These are phyloP conservation scores for Colletotrichum cordylinicola DNA, from an alignment of 2,329 filamentous ascomycete species.

Conservation along the genomic window DNA sequence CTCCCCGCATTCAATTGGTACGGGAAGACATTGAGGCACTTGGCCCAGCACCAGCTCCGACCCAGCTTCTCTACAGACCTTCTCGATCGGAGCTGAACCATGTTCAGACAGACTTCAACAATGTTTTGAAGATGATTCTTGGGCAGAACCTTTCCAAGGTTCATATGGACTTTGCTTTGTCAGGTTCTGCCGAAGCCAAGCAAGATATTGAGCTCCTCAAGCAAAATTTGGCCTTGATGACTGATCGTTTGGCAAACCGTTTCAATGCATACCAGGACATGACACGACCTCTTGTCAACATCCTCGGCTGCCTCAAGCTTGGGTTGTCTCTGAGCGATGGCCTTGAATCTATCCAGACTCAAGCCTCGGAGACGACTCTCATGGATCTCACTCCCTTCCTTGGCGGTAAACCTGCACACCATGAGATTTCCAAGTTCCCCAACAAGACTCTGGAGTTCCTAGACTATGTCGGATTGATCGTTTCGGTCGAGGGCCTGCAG, in stretches of 20 bases:
- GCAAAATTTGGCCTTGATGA: constrained; percentile 70
- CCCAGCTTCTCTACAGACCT: constrained; percentile 75
- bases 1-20: constrained; percentile 68
- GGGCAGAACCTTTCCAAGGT: constrained; percentile 48
- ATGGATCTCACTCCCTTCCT: constrained; percentile 61
- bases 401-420: constrained; percentile 40
- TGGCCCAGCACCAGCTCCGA: constrained; percentile 69
- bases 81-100: constrained; percentile 68
- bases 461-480: constrained; percentile 48
- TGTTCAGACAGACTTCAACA: constrained; percentile 84
- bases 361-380: constrained; percentile 30
- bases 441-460: constrained; percentile 55
- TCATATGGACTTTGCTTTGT: constrained; percentile 37
- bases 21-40: constrained; percentile 67
- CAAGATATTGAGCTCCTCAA: constrained; percentile 57
- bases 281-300: constrained; percentile 76
- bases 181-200: constrained; percentile 33
- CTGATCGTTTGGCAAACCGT: constrained; percentile 69
- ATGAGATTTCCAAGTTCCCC: constrained; percentile 23
- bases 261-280: constrained; percentile 88
- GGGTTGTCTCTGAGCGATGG: constrained; percentile 71
- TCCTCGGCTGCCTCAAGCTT: constrained; percentile 79
- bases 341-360: not conserved
- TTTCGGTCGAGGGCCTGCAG: constrained; percentile 53
- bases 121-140: constrained; percentile 71